These are phyloP conservation scores for Elsinoe batatas DNA, from an alignment of 2,329 filamentous ascomycete species.

Conservation along the genomic window DNA sequence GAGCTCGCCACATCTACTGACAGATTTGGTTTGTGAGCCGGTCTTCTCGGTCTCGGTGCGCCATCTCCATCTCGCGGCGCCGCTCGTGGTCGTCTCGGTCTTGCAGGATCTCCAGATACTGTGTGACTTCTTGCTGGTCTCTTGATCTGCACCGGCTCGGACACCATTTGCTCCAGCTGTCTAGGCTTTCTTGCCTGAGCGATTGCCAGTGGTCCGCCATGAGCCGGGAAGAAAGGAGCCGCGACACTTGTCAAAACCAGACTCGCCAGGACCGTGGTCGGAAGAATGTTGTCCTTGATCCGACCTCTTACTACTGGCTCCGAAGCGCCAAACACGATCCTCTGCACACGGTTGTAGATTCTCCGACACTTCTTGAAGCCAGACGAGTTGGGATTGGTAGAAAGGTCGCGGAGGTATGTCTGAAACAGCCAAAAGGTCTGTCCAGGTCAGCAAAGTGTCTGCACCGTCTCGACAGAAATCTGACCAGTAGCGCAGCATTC, in stretches of 20 bases:
- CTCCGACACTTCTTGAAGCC: conserved; percentile 73
- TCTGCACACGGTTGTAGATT: conserved; percentile 81
- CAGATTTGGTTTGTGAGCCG: neutral
- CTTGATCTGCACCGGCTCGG: conserved; percentile 46
- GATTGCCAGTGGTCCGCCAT: conserved; percentile 70
- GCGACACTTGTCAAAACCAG: conserved; percentile 69
- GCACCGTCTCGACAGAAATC: conserved; percentile 24
- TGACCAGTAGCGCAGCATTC: conserved; percentile 69
- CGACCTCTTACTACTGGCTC: conserved; percentile 60
- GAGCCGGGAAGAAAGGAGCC: conserved; percentile 63
- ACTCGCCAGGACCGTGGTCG: conserved; percentile 70
- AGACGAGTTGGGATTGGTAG: conserved; percentile 62
- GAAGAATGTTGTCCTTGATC: conserved; percentile 72
- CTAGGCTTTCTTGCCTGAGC: conserved; percentile 71
- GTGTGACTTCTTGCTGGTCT: conserved; percentile 62
- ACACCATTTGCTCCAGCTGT: conserved; percentile 50
- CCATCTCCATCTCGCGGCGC: conserved; percentile 19
- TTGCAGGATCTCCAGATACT: conserved; percentile 40
- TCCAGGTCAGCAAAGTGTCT: conserved; percentile 11
- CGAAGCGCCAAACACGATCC: conserved; percentile 71
- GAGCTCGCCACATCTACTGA: conserved; percentile 9
- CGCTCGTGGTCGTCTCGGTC: conserved; percentile 35
- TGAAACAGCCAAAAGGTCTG: conserved; percentile 89
- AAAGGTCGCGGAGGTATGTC: conserved; percentile 74
- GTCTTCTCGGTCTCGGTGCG: neutral